Evolutionary conservation across 257 asterid genomes (phyloP).

Genomic region (Nyctanthes arbortristis): DNA sequence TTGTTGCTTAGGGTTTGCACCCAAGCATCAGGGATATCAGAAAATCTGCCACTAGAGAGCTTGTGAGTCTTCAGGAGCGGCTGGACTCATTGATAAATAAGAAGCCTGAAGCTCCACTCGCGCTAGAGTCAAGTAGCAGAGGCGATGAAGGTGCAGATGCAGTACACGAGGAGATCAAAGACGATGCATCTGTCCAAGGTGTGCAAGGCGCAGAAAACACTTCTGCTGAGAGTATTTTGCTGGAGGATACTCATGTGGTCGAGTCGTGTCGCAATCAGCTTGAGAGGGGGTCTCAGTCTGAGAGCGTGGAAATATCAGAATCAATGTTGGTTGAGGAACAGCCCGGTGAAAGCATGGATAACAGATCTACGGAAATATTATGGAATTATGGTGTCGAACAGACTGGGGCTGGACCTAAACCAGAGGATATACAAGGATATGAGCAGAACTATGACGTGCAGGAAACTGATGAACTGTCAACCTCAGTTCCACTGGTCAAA

Average conservation of each 20-base stretch:
- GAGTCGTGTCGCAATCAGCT: conserved; percentile 21
- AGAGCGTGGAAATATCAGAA: conserved; percentile 18
- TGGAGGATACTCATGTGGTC: background rate
- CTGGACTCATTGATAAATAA: conserved; percentile 38
- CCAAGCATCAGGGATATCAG: conserved; percentile 59
- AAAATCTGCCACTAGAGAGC: conserved; percentile 65
- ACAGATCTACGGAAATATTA: conserved; percentile 6
- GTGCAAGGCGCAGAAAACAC: background rate
- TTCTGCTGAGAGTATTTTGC: background rate
- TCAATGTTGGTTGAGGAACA: background rate
- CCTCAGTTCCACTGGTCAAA: background rate
- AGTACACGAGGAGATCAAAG: background rate
- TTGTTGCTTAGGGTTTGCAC: conserved; percentile 53
- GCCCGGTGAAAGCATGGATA: background rate
- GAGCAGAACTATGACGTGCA: conserved; percentile 22
- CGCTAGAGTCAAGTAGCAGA: conserved; percentile 8
- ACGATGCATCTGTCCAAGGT: background rate
- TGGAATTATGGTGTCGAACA: background rate
- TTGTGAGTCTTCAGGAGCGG: conserved; percentile 67
- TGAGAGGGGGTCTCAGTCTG: conserved; percentile 12
- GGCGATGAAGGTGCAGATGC: conserved; percentile 22
- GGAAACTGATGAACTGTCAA: conserved; percentile 6
- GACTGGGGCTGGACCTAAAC: conserved; percentile 8
- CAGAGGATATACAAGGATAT: background rate
- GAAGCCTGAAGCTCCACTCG: conserved; percentile 20